These are phyloP conservation scores for Nannochloris sp. DNA, from an alignment of 139 green algal species.

Conservation along the genomic window DNA sequence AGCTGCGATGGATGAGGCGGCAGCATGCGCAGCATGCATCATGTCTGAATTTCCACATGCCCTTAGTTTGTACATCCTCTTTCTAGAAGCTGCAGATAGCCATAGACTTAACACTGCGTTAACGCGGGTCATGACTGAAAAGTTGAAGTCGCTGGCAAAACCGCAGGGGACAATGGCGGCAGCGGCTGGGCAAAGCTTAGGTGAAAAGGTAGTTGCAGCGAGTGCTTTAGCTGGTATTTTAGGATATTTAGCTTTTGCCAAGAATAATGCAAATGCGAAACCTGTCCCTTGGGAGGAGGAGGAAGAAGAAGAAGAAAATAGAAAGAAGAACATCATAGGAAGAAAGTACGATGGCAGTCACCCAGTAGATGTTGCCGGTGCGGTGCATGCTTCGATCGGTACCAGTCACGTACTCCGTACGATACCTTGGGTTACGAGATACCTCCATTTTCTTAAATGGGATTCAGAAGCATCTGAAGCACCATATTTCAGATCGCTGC, in stretches of 20 bases:
- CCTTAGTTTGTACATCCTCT: slow-evolving; percentile 46
- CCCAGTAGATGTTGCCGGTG: slow-evolving; percentile 28
- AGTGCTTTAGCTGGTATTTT: slow-evolving; percentile 43
- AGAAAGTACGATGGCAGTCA: slow-evolving; percentile 9
- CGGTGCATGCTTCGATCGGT: slow-evolving; percentile 14
- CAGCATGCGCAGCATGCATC: slow-evolving; percentile 8
- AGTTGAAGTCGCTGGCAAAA: slow-evolving; percentile 14
- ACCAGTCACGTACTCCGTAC: slow-evolving; percentile 17
- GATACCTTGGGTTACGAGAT: slow-evolving; percentile 38
- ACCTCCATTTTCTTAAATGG: slow-evolving; percentile 33
- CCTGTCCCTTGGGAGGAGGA: not conserved
- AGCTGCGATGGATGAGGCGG: not conserved
- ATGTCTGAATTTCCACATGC: slow-evolving; percentile 37
- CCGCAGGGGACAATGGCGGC: not conserved
- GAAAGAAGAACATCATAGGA: not conserved
- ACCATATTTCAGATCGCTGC: slow-evolving; percentile 16
- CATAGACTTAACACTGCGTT: slow-evolving; percentile 32
- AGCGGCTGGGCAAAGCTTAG: slow-evolving; percentile 1
- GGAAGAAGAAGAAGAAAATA: not conserved
- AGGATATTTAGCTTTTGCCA: slow-evolving; percentile 39
- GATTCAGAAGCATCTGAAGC: slow-evolving; percentile 1
- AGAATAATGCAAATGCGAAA: not conserved
- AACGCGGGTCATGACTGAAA: slow-evolving; percentile 31
- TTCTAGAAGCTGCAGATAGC: slow-evolving; percentile 53
- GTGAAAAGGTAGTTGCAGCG: slow-evolving; percentile 27